Percentiles rank a stretch among this genome's conserved stretches.
phyloP scores from a whole-genome alignment of 129 eudicot genomes.

The Smallanthus sonchifolius region DNA sequence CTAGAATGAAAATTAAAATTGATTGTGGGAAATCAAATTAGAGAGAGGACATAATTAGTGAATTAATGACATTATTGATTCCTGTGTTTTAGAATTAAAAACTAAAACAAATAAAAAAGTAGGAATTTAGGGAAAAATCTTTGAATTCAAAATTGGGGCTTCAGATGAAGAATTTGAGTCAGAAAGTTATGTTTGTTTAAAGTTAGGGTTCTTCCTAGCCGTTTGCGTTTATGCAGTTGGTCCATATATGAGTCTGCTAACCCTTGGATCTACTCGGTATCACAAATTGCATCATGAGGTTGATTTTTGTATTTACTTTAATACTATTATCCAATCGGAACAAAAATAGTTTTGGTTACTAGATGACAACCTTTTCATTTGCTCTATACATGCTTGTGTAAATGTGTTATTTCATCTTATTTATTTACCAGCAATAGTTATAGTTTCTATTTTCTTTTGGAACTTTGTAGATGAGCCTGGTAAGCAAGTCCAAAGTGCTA shows the following conservation, averaged over 20 bases:
- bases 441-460: neutral
- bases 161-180: neutral
- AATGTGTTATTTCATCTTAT: neutral
- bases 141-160: neutral
- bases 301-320: conserved; percentile 5
- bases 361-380: neutral
- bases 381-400: neutral
- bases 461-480: conserved; percentile 70
- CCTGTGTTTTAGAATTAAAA: neutral
- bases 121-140: neutral
- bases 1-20: no score
- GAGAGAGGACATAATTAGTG: neutral
- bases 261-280: neutral
- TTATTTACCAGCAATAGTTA: neutral
- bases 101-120: neutral
- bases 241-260: neutral
- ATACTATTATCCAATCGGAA: neutral
- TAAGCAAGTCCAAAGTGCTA: conserved; percentile 87
- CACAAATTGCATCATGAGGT: neutral
- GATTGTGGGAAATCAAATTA: no score
- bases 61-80: neutral
- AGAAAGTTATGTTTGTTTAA: neutral
- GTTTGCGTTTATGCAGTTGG: neutral
- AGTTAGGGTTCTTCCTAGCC: neutral
- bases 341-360: neutral